phyloP scores from a whole-genome alignment of 805 yeast genomes.

The Sugiyamaella valdiviana region DNA sequence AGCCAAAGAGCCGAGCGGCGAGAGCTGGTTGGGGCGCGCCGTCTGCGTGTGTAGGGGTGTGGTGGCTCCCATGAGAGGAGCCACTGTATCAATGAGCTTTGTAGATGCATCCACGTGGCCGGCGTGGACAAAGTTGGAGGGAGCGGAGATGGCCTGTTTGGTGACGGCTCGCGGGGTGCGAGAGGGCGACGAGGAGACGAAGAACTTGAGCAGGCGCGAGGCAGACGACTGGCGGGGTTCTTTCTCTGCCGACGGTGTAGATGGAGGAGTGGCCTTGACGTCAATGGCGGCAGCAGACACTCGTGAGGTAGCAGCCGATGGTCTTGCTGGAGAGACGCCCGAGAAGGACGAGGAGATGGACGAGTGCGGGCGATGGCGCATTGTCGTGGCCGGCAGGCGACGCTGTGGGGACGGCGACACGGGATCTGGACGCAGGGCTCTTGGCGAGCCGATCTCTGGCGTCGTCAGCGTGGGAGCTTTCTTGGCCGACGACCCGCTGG shows the following conservation, averaged over 20 bases:
- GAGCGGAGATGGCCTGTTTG: conserved; percentile 18
- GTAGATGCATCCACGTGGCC: conserved; percentile 19
- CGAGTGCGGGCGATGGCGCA: background rate
- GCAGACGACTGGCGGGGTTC: conserved; percentile 1
- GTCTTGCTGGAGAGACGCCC: background rate
- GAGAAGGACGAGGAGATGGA: background rate
- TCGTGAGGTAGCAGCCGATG: background rate
- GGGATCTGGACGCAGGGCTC: background rate
- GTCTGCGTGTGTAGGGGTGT: background rate
- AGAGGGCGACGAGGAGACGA: conserved; percentile 6
- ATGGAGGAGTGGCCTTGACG: background rate
- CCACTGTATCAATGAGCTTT: background rate
- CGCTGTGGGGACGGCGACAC: background rate
- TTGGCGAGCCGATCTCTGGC: background rate
- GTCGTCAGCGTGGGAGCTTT: no score
- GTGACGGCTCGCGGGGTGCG: conserved; percentile 2
- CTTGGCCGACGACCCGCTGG: background rate
- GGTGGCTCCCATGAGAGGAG: background rate
- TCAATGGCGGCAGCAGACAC: background rate
- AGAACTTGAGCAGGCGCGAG: conserved; percentile 1
- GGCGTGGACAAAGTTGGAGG: conserved; percentile 23
- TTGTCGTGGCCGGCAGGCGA: background rate
- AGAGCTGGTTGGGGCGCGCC: background rate
- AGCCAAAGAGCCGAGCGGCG: background rate
- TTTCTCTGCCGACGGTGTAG: background rate